Evolutionary conservation across 352 stramenopile genomes (phyloP).

Genomic region (Pythium phragmitis): DNA sequence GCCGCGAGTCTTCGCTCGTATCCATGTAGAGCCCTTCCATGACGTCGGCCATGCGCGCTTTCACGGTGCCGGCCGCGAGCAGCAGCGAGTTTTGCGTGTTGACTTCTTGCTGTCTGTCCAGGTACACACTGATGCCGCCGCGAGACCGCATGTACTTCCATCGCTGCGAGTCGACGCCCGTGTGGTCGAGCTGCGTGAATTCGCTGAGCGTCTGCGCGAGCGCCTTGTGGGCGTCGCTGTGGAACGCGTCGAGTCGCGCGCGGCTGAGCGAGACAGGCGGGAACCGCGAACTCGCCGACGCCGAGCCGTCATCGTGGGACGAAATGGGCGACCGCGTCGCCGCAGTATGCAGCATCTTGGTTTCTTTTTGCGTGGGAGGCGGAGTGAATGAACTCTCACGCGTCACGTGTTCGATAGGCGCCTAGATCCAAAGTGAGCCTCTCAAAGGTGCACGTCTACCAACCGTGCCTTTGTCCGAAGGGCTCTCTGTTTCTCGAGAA

Average conservation of each 20-base stretch:
- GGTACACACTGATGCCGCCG: constrained; percentile 32
- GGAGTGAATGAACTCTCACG: too few species aligned
- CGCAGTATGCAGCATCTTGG: background rate
- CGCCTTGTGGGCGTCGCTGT: constrained; percentile 32
- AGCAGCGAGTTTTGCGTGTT: constrained; percentile 2
- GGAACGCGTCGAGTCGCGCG: constrained; percentile 38
- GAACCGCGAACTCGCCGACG: constrained; percentile 9
- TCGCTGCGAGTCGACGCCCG: constrained; percentile 27
- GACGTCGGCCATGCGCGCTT: constrained; percentile 12
- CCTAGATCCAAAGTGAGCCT: too few species aligned
- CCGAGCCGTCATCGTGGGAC: background rate
- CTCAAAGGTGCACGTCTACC: too few species aligned
- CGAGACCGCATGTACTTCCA: constrained; percentile 45
- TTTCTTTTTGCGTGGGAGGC: too few species aligned
- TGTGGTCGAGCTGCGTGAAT: constrained; percentile 27
- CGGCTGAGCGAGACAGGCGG: constrained; percentile 1
- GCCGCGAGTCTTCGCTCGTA: constrained; percentile 21
- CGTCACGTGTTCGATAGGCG: too few species aligned
- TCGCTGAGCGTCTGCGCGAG: constrained; percentile 37
- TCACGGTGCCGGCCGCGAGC: constrained; percentile 20
- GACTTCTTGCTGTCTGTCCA: constrained; percentile 19
- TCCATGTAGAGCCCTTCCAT: constrained; percentile 29
- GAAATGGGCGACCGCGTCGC: background rate
- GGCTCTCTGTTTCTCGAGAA: too few species aligned
- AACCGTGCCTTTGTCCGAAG: too few species aligned